These are phyloP conservation scores for Saccharomycopsis javanensis DNA, from an alignment of 805 yeast species.

Conservation along the genomic window DNA sequence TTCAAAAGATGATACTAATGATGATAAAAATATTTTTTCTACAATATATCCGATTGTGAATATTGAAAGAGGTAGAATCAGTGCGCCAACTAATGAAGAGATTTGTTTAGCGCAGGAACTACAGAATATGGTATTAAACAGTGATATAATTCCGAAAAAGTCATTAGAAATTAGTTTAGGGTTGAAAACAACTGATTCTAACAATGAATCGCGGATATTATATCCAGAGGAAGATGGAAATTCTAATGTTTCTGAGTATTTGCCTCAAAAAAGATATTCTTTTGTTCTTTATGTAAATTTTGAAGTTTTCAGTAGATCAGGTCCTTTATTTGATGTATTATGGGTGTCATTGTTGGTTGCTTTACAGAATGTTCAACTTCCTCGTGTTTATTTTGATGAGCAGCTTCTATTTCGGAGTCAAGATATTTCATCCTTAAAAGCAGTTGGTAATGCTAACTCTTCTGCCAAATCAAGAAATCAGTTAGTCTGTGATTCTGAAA, in stretches of 20 bases:
- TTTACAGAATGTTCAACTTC: conserved; percentile 48
- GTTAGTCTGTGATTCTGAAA: conserved; percentile 45
- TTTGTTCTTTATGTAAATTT: conserved; percentile 63
- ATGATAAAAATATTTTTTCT: conserved; percentile 25
- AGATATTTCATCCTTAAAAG: conserved; percentile 7
- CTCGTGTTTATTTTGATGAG: conserved; percentile 61
- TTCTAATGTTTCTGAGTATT: conserved; percentile 10
- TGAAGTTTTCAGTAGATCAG: conserved; percentile 70
- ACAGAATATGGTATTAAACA: conserved; percentile 49
- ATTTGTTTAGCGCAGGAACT: conserved; percentile 60
- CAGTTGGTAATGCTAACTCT: conserved; percentile 35
- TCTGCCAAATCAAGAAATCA: conserved; percentile 41
- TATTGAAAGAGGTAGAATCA: conserved; percentile 61
- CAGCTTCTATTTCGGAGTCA: conserved; percentile 28
- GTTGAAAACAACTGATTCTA: conserved; percentile 39
- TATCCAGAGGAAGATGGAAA: conserved; percentile 35
- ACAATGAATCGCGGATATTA: conserved; percentile 38
- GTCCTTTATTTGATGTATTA: conserved; percentile 71
- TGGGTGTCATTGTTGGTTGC: conserved; percentile 63
- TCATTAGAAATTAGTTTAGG: conserved; percentile 50
- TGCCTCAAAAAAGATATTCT: conserved; percentile 39
- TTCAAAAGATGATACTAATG: conserved; percentile 22
- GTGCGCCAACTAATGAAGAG: conserved; percentile 82
- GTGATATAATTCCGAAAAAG: conserved; percentile 40
- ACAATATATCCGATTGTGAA: conserved; percentile 67